A percentile compares a stretch with the other conserved stretches of the same genome.
These are phyloP conservation scores for Datisca glomerata DNA, from an alignment of 306 rosid genomes.

Conservation along the genomic window DNA sequence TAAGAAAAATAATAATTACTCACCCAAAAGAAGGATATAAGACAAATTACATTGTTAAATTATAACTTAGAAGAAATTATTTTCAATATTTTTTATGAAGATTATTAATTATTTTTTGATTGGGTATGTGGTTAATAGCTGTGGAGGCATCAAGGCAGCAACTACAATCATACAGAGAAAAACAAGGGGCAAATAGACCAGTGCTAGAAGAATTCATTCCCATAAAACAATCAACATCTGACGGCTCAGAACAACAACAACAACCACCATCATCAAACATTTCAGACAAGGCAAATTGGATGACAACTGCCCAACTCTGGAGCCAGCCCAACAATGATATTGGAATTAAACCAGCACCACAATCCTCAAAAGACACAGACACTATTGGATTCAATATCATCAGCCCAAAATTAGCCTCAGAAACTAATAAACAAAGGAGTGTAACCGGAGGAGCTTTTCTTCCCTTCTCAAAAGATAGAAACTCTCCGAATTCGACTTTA, in stretches of 20 bases:
- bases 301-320: slow-evolving; percentile 95
- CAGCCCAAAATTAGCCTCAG: slow-evolving; percentile 44
- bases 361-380: slow-evolving; percentile 22
- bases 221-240: slow-evolving; percentile 47
- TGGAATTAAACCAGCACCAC: slow-evolving; percentile 37
- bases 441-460: slow-evolving; percentile 85
- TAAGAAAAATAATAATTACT: too few relatives aligned
- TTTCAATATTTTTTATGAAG: background rate
- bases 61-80: background rate
- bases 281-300: slow-evolving; percentile 92
- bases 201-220: slow-evolving; percentile 95
- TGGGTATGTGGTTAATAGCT: slow-evolving; percentile 24
- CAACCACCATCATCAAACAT: too few relatives aligned
- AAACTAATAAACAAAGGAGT: slow-evolving; percentile 39
- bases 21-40: too few relatives aligned
- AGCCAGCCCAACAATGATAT: slow-evolving; percentile 63
- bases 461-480: slow-evolving; percentile 74
- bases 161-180: slow-evolving; percentile 46
- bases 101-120: slow-evolving; percentile 3
- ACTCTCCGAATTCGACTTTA: slow-evolving; percentile 19
- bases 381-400: slow-evolving; percentile 46
- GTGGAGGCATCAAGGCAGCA: slow-evolving; percentile 85
- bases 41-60: too few relatives aligned
- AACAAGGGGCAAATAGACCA: slow-evolving; percentile 44
- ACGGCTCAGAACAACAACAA: slow-evolving; percentile 37